Percentiles rank a stretch among this genome's conserved stretches.
Evolutionary conservation across 1,284 basidiomycete species (phyloP).

Genomic region (Sphagnurus paluster): DNA sequence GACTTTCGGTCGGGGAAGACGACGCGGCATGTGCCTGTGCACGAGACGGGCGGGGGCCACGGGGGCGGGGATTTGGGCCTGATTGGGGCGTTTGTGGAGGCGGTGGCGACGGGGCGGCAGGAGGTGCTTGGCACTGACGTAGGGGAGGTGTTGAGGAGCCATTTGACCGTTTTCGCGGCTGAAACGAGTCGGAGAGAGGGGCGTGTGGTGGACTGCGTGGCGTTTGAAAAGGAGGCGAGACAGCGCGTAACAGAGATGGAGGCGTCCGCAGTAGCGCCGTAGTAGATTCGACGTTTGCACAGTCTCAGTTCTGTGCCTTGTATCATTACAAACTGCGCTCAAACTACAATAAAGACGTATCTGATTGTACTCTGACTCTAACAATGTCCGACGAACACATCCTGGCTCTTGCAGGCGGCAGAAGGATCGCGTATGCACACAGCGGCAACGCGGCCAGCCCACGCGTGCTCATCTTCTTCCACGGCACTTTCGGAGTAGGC

Average conservation of each 20-base stretch:
- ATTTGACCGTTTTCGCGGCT: slow-evolving; percentile 83
- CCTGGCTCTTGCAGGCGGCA: slow-evolving; percentile 41
- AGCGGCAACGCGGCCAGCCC: slow-evolving; percentile 45
- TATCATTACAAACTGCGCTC: too few relatives aligned
- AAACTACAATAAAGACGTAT: slow-evolving; percentile 1
- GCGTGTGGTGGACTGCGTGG: slow-evolving; percentile 61
- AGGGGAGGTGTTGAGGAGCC: slow-evolving; percentile 70
- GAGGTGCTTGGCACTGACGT: slow-evolving; percentile 64
- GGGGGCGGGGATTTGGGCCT: slow-evolving; percentile 82
- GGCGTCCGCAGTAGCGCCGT: too few relatives aligned
- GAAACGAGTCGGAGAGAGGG: slow-evolving; percentile 73
- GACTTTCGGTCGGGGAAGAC: slow-evolving; percentile 66
- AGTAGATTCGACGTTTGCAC: too few relatives aligned
- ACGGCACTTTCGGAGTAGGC: slow-evolving; percentile 51
- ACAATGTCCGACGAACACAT: slow-evolving; percentile 32
- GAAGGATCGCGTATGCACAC: slow-evolving; percentile 50
- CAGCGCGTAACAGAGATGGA: slow-evolving; percentile 24
- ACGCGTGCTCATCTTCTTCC: slow-evolving; percentile 50
- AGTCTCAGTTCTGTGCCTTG: too few relatives aligned
- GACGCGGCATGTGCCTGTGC: slow-evolving; percentile 49
- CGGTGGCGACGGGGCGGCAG: slow-evolving; percentile 65
- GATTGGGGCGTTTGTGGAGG: slow-evolving; percentile 69
- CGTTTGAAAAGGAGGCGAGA: slow-evolving; percentile 57
- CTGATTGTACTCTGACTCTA: neutral
- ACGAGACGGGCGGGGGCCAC: slow-evolving; percentile 69